Evolutionary conservation across 108 stramenopile genomes (phyloP).

Genomic region (Pseudonitzschia pungens): DNA sequence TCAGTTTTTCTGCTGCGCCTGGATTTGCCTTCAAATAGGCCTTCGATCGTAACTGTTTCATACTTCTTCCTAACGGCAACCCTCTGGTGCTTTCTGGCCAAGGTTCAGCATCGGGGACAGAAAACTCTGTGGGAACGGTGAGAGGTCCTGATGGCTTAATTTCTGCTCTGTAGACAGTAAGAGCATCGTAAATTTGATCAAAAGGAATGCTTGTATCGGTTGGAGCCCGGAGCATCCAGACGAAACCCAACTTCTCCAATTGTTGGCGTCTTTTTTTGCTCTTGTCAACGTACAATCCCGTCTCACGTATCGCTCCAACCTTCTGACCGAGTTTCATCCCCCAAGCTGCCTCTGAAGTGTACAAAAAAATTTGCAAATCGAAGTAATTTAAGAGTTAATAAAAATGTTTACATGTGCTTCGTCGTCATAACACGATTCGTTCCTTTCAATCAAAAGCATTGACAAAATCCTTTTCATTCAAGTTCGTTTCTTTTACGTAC

Average conservation of each 20-base stretch:
- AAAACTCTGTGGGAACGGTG: conserved; percentile 62
- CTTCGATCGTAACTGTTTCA: conserved; percentile 58
- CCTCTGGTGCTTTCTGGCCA: conserved; percentile 79
- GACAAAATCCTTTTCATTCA: too few species aligned
- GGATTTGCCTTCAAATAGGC: conserved; percentile 66
- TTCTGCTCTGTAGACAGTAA: conserved; percentile 64
- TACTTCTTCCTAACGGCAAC: conserved; percentile 69
- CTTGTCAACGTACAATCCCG: conserved; percentile 73
- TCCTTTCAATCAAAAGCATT: too few species aligned
- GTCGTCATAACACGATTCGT: background rate
- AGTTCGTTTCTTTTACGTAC: conserved; percentile 44
- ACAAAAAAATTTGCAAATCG: background rate
- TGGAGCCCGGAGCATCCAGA: conserved; percentile 77
- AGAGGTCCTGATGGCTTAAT: conserved; percentile 49
- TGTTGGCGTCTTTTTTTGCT: conserved; percentile 58
- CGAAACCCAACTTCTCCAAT: conserved; percentile 82
- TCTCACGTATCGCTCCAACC: conserved; percentile 75
- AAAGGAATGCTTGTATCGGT: conserved; percentile 49
- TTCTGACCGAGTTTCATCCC: conserved; percentile 74
- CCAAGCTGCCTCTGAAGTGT: conserved; percentile 51
- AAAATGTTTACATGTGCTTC: too few species aligned
- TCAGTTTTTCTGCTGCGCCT: conserved; percentile 54
- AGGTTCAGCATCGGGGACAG: conserved; percentile 71
- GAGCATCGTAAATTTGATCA: conserved; percentile 78
- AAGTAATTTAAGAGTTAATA: background rate